Evolutionary conservation across 371 early-diverging fungal species (phyloP), one percentile per base, ranked within the genome.

Genomic region (Actinomucor elegans): DNA sequence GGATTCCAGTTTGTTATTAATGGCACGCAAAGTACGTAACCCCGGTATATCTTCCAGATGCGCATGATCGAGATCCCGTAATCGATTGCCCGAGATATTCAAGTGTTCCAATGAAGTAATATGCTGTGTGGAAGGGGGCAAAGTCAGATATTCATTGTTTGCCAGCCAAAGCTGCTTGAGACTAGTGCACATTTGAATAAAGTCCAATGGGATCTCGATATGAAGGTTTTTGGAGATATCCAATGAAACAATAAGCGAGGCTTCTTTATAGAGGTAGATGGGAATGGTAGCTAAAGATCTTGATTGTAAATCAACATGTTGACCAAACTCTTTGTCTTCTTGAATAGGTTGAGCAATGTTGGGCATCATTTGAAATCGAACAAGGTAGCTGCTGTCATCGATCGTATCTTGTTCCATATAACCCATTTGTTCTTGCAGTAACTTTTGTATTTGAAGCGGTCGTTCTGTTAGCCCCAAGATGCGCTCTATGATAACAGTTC

Each of bases 81-180:
- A 69, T 24, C 84, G 80, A 34, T 96, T 96, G 35, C 87, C 81
- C 0, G 92, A 88, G 21, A 94, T 75, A 52, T 93, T 87, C 47
- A 96, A 68, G 18, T 79, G 75, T 52, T 80, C 81, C 29, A 94
- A 71, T 8, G 76, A 71, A 17, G 66, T 40, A 5, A 89, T 75
- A 38, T 75, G 68, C 24, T 76, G 80, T 12, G 87, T 75, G 23
- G 87, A 81, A 65, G 59, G 57, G 26, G 93, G 89, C 3, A 91
- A 72, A 8, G 70, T 70, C 18, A 69, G 65, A 37, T 84, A 80
- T 31, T 85, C 88, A 58, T 87, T 92, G 32, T 83, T 77, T 10
- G 83, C 79, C 59, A 94, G 71, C 21, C 79, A 75, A 14, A 95
- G 77, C 47, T 86, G 80, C 9, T 84, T 74, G 24, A 93, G 57